Evolutionary conservation across 306 rosid genomes (phyloP), one percentile per base, ranked within the genome.

Genomic region (Pyrus pyrifolia): DNA sequence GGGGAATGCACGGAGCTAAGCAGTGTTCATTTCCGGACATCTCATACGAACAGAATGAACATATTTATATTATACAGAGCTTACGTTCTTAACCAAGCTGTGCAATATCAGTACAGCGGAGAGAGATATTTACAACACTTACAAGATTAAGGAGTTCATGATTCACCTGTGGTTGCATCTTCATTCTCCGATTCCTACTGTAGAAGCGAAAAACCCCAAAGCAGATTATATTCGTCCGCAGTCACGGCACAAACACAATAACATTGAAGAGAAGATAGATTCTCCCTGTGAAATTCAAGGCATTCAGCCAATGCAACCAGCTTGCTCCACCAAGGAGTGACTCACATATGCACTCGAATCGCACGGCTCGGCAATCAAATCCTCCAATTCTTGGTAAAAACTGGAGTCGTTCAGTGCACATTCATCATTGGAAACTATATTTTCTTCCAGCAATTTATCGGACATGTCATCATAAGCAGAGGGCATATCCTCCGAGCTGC

Each of bases 341-440:
- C 82, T 81, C 27, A 81, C 80, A 60, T 82, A 85, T 67, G 89
- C 92, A 76, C 86, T 86, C 88, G 89, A 92, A 60, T 89, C 97
- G 11, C 71, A 19, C 25, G 91, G 91, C 74, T 90, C 89, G 38
- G 72, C 84, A 53, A 92, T 86, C 93, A 90, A 82, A 84, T 92
- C 93, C 88, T 90, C 97, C 77, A 90, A 74, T 63, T 95, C 96
- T 68, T 86, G 88, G 73, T 88, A 92, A 60, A 95, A 81, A 38
- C 83, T 86, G 0, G 92, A 82, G 84, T 88, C 96, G 80, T 88
- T 89, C 58, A 82, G 81, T 63, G 77, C 86, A 29, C 83, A 68
- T 45, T 76, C 89, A 76, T 90, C 96, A 55, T 85, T 92, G 51
- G 81, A 78, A 42, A 68, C 30, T 64, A 79, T 57, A 61, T 59